Base-by-base conservation (phyloP, 352 stramenopile genomes). In the Pythium rishiriense region DNA sequence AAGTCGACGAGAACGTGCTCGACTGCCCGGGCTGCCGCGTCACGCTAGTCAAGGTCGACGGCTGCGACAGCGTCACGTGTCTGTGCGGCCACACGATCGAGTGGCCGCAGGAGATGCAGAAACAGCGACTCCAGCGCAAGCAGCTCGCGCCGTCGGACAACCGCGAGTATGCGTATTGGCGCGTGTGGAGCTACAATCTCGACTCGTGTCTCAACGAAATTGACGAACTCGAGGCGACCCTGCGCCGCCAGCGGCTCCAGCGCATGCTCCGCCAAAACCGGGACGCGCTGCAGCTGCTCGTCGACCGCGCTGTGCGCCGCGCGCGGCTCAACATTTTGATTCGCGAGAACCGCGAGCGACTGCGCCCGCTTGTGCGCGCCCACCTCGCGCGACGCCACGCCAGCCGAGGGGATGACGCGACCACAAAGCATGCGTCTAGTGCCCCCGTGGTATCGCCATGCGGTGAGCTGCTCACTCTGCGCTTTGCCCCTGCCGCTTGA, bases 31-130 rank as follows among this genome's bases (percentile, higher is more conserved):
- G 75, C 5, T 89, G 80, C 53, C 74, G 68, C 22, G 80, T 87
- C 26, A 87, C 76, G 15, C 66, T 89, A 9, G 77, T 89, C 5
- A 89, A 85, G 59, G 75, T 89, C 28, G 80, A 89, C 41, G 80
- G 80, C 5, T 89, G 80, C 42, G 74, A 87, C 61, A 62, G 67
- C 6, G 64, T 89, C 24, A 65, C 63, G 33, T 89, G 80, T 43
- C 39, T 87, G 35, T 89, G 80, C 55, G 80, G 78, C 9, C 68
- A 71, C 31, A 70, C 76, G 31, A 86, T 89, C 52, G 65, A 81
- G 47, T 89, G 80, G 80, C 65, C 73, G 0, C 17, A 48, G 6
- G 79, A 87, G 28, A 70, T 88, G 50, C 60, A 66, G 17, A 80
- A 79, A 41, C 79, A 83, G 63, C 72, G 68, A n/a, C 28, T 54